Base-by-base conservation (phyloP, 768 basidiomycete genomes). In the Boletus rubescentipes region DNA sequence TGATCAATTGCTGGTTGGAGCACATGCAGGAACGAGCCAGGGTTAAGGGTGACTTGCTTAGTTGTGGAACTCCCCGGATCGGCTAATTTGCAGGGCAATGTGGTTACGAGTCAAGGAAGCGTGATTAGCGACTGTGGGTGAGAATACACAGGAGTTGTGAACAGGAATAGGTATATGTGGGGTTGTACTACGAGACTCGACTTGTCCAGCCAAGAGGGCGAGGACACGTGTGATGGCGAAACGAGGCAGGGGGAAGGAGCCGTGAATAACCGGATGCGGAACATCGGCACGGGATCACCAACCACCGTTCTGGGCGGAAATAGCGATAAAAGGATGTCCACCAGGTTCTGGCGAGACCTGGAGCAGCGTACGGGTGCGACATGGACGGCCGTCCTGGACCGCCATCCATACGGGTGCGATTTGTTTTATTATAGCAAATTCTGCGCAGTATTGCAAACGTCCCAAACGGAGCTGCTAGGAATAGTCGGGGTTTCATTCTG, bases 401-500 rank as follows among this genome's bases (percentile, higher is more conserved):
- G 51, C 16, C 57, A 20, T 15, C 48, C 44, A 11, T 34, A 39
- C 36, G 57, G 53, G 45, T 23, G n/a, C 21, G 20, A 45, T 45
- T 43, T 31, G 43, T 52, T 59, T 61, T 61, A 45, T 59, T 63
- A 58, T 62, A 54, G 58, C 54, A 50, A 56, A 50, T 52, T 51
- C 39, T 52, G 42, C 29, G 41, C 35, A 40, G 16, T 44, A 61
- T 46, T 61, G 39, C 18, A 32, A 59, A 53, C 34, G 37, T 30
- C 47, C 56, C 56, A 61, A 62, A 67, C 65, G 65, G 64, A 66
- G 65, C 59, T 64, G 62, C 54, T 38, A 64, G 66, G 62, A 53
- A 67, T 57, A 57, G 61, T 62, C 67, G 67, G 67, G 67, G 67
- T 69, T 69, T 67, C 62, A 68, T 68, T 66, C 58, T 64, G 64